Evolutionary conservation across 306 rosid genomes (phyloP), one percentile per base, ranked within the genome.

Genomic region (Sesbania bispinosa): DNA sequence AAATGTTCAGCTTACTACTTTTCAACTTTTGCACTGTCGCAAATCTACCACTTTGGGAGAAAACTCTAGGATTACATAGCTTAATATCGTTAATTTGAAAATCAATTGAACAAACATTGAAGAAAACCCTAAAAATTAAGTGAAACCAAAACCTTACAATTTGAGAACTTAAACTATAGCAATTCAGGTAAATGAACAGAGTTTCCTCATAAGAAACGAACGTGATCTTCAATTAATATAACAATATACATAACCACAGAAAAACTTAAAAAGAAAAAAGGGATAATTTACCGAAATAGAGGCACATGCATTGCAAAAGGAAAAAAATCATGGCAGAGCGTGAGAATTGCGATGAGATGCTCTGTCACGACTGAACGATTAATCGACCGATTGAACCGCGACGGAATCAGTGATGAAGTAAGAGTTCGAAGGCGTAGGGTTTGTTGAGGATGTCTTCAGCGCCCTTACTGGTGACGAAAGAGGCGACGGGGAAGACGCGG

Each of bases 301-400:
- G 14, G 67, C 73, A 46, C 78, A 78, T 48, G 38, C 10, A 59
- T 46, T 9, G 7, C 13, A 27, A 13, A 29, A 29, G 2, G n/a
- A n/a, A n/a, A 7, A 48, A 33, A 7, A 66, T 55, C 52, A 41
- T 19, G 9, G 14, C 71, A 16, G 21, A 11, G 43, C 18, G 18
- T 24, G 63, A 2, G 39, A 64, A 2, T 15, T 2, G 38, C 14
- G 50, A 24, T 14, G 53, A 21, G 18, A 4, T 9, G 27, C 13
- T 7, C 14, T 1, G 5, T 83, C 82, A 85, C 85, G 81, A 86
- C 81, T 85, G 90, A 45, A 88, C 90, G 45, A 88, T 85, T 23
- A 84, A 85, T 46, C 90, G 77, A 0, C 93, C 93, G 24, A 88
- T 81, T 42, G 90, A 83, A 65, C 90, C 73, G 80, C 82, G 74